Evolutionary conservation across 768 basidiomycete genomes (phyloP), one percentile per base, ranked within the genome.

Genomic region (Astraeus odoratus): DNA sequence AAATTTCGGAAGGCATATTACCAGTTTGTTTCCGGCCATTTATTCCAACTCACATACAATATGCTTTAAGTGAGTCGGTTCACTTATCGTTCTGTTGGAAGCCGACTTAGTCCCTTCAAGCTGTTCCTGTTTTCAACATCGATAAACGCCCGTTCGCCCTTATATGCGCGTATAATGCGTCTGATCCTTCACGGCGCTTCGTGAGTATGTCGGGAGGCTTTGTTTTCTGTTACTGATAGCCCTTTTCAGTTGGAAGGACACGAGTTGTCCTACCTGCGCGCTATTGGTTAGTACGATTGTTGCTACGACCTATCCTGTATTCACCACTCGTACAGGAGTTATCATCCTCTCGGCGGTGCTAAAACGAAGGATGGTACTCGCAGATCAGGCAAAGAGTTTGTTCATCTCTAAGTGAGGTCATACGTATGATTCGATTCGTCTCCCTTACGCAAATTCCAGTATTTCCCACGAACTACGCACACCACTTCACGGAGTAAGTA

Each of bases 341-440:
- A 93, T 96, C 50, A 94, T 96, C 42, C 72, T 96, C 27, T 92
- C 89, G 26, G 92, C 92, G 9, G 90, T 94, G 5, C 73, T 96
- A 38, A 94, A 96, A 63, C 77, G 90, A 44, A 71, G 91, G 20
- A 94, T 96, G 89, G 83, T 90, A 29, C 73, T 95, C 3, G 94
- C 94, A 15, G 94, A 97, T 61, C 94, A 95, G 59, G 86, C 93
- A 1, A 96, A 95, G 66, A 82, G 85, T 51, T 61, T 90, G 35
- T 94, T 94, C 66, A 94, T 94, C 48, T 92, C 89, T 10, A 93
- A 94, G 88, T 88, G 43, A 35, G 79, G 56, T 10, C 6, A 19
- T 24, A 19, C 7, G 40, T 20, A 37, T 18, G 10, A 25, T 45
- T 24, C n/a, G 23, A 29, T 30, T 27, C 39, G 12, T 19, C 35